These are phyloP conservation scores for Diaporthe caulivora DNA, from an alignment of 2,329 filamentous ascomycete species.

Conservation along the genomic window DNA sequence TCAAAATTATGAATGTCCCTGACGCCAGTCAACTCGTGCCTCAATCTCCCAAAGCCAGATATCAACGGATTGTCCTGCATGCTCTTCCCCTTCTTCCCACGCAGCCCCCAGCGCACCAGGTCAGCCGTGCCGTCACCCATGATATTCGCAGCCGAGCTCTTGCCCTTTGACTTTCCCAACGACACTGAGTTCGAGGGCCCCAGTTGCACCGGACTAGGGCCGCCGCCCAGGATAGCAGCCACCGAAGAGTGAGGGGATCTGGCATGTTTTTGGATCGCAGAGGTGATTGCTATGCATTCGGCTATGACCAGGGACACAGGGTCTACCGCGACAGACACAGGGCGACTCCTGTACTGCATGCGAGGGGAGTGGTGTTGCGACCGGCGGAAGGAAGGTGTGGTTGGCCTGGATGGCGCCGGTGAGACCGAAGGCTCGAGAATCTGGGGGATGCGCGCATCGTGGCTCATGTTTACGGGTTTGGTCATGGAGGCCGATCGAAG, in stretches of 20 bases:
- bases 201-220: slow-evolving; percentile 68
- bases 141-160: slow-evolving; percentile 51
- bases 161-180: slow-evolving; percentile 56
- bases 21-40: slow-evolving; percentile 87
- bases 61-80: slow-evolving; percentile 98
- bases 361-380: slow-evolving; percentile 50
- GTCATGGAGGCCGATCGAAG: not conserved
- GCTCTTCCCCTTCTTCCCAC: slow-evolving; percentile 96
- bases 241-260: slow-evolving; percentile 97
- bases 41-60: slow-evolving; percentile 90
- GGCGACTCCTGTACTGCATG: slow-evolving; percentile 71
- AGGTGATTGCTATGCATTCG: slow-evolving; percentile 98
- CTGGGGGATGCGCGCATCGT: slow-evolving; percentile 41
- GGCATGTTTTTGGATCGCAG: slow-evolving; percentile 96
- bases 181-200: slow-evolving; percentile 59
- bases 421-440: slow-evolving; percentile 44
- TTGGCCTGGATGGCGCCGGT: slow-evolving; percentile 44
- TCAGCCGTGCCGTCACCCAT: slow-evolving; percentile 63
- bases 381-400: slow-evolving; percentile 45
- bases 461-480: slow-evolving; percentile 42
- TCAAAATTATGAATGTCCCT: slow-evolving; percentile 94
- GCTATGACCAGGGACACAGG: slow-evolving; percentile 94
- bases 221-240: slow-evolving; percentile 91
- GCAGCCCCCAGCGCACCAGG: slow-evolving; percentile 83
- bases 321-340: slow-evolving; percentile 85